Conservation (phyloP, 2,329 filamentous ascomycete species). For the Neurospora sp. region DNA sequence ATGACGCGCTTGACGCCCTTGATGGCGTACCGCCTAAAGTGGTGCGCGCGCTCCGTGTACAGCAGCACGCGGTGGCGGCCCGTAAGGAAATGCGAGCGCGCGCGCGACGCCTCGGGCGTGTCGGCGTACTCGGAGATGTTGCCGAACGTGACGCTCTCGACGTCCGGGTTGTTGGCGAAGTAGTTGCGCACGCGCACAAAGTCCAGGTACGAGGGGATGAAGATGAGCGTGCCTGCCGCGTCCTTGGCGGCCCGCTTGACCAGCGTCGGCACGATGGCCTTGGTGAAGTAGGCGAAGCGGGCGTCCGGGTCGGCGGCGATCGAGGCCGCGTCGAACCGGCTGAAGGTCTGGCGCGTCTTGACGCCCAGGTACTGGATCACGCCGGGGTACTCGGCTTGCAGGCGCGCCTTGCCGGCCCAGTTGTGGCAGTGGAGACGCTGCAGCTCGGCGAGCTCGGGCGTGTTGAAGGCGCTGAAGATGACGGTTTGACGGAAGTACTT, state of each 20-base stretch:
- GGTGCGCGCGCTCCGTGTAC: constrained; percentile 93
- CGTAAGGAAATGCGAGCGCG: constrained; percentile 75
- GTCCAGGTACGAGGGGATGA: constrained; percentile 88
- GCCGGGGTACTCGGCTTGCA: constrained; percentile 58
- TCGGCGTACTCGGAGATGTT: constrained; percentile 83
- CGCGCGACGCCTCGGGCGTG: constrained; percentile 67
- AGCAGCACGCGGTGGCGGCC: constrained; percentile 75
- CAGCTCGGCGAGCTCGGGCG: constrained; percentile 76
- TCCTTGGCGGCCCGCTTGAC: constrained; percentile 57
- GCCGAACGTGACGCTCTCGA: constrained; percentile 56
- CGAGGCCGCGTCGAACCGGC: constrained; percentile 64
- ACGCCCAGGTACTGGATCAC: constrained; percentile 64
- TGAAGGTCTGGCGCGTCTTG: constrained; percentile 77
- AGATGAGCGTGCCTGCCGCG: constrained; percentile 64
- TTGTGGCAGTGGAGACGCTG: constrained; percentile 71
- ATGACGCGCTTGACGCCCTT: constrained; percentile 75
- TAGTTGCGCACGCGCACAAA: constrained; percentile 90
- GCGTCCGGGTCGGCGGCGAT: constrained; percentile 72
- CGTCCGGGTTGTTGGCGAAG: constrained; percentile 61
- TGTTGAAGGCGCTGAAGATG: constrained; percentile 70
- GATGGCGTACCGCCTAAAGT: constrained; percentile 82
- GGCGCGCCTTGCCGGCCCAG: constrained; percentile 66
- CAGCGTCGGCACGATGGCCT: constrained; percentile 67
- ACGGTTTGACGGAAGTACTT: constrained; percentile 77
- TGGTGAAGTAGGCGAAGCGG: constrained; percentile 84